Percentiles rank a stretch among this genome's conserved stretches.
Conservation (phyloP, 305 asterid species). For the Fraxinus latifolia region DNA sequence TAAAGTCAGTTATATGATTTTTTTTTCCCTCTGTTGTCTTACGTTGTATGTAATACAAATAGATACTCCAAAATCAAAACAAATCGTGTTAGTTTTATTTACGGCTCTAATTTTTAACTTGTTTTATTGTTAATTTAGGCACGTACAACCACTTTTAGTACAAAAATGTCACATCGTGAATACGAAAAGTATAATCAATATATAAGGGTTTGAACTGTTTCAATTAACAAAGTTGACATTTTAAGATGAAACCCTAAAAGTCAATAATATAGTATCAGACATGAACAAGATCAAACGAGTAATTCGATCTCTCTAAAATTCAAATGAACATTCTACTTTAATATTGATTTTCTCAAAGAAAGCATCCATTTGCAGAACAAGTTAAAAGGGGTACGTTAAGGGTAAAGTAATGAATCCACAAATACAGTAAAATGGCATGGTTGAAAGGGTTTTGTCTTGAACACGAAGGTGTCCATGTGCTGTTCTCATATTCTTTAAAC, state of each 20-base stretch:
- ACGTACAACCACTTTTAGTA: neutral
- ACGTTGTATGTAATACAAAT: neutral
- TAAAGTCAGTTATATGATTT: neutral
- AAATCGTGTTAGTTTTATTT: neutral
- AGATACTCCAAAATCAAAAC: neutral
- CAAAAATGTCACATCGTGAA: neutral
- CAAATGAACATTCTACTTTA: neutral
- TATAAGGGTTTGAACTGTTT: neutral
- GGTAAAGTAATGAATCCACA: neutral
- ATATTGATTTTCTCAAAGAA: neutral
- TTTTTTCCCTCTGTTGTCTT: neutral
- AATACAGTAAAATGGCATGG: no score
- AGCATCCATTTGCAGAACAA: neutral
- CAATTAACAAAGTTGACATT: neutral
- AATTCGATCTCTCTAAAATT: neutral
- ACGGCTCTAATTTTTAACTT: neutral
- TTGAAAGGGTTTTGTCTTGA: constrained; percentile 34
- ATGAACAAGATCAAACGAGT: neutral
- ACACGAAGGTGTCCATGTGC: constrained; percentile 49
- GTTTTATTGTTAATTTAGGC: neutral
- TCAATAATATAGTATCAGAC: no score
- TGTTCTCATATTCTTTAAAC: constrained; percentile 39
- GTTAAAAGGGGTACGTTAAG: neutral
- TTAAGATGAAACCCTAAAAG: no score
- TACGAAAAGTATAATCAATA: no score